Evolutionary conservation across 768 basidiomycete genomes (phyloP).

Genomic region (Phlegmacium glaucopus): DNA sequence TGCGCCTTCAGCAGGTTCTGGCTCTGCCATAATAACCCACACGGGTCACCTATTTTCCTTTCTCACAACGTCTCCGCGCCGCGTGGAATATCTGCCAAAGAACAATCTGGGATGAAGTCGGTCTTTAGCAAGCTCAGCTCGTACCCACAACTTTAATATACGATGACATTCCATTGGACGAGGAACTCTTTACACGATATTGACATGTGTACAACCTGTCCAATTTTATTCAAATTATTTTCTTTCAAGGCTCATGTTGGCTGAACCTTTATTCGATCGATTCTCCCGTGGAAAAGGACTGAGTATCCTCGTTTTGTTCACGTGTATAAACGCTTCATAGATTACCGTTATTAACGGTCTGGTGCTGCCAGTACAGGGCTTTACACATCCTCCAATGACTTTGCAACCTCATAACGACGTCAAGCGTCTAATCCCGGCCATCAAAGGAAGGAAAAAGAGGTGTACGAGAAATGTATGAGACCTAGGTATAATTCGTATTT

Average conservation of each 20-base stretch:
- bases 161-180: constrained; percentile 26
- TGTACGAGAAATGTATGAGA: constrained; percentile 30
- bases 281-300: constrained; percentile 24
- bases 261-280: constrained; percentile 26
- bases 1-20: constrained; percentile 31
- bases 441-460: constrained; percentile 27
- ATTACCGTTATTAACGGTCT: constrained; percentile 27
- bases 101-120: constrained; percentile 28
- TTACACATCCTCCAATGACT: constrained; percentile 16
- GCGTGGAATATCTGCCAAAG: constrained; percentile 32
- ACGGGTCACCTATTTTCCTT: background rate
- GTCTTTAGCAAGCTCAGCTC: constrained; percentile 1
- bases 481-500: constrained; percentile 23
- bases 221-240: constrained; percentile 5
- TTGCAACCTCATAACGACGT: constrained; percentile 17
- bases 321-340: constrained; percentile 11
- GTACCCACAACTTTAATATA: constrained; percentile 8
- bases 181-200: constrained; percentile 27
- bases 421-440: constrained; percentile 16
- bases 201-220: background rate
- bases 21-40: constrained; percentile 1
- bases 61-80: constrained; percentile 24
- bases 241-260: constrained; percentile 30
- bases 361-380: constrained; percentile 11
- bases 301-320: constrained; percentile 9